Base-by-base conservation (phyloP, 805 yeast species). In the Wickerhamomyces silvicola region DNA sequence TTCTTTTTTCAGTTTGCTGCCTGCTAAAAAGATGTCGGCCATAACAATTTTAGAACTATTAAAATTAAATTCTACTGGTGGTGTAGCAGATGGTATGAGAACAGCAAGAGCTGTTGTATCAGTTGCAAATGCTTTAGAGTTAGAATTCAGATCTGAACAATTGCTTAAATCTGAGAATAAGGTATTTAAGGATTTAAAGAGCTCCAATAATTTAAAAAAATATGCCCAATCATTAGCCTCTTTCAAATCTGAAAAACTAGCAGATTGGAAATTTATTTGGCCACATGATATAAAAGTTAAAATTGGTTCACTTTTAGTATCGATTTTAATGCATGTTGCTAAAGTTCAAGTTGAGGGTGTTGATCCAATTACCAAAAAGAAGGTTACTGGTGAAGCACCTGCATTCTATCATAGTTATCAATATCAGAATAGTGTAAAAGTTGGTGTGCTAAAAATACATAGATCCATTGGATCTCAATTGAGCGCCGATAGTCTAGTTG, bases 371-470 rank as follows among this genome's bases (percentile, higher is more conserved):
- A 79, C 94, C 0, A 81, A 82, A 9, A 59, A 74, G 32, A 54
- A 54, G 2, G 80, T 83, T n/a, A 58, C 59, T 20, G 94, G 88
- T 14, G 64, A 70, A 24, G 90, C 87, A 7, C 95, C 97, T 2
- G 97, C 97, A 1, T 82, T 92, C 48, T 78, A 77, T 38, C 97
- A 92, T 51, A 73, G 86, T 4, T 88, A 84, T 56, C 94, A 85
- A 56, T 86, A 80, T 48, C 71, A 73, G 30, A 71, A 72, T 33
- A 95, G 97, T 22, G 74, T 75, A 38, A 81, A 79, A 49, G 60
- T 86, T 18, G 98, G 98, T 26, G 78, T 88, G 8, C 62, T 92
- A 35, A 79, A 77, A 39, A 61, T 85, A 8, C 96, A 92, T 56
- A 73, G 74, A 39, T 67, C 72, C 10, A 68, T 92, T 31, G 72